Base-by-base conservation (phyloP, 345 rosid species). In the Hevea brasiliensis region DNA sequence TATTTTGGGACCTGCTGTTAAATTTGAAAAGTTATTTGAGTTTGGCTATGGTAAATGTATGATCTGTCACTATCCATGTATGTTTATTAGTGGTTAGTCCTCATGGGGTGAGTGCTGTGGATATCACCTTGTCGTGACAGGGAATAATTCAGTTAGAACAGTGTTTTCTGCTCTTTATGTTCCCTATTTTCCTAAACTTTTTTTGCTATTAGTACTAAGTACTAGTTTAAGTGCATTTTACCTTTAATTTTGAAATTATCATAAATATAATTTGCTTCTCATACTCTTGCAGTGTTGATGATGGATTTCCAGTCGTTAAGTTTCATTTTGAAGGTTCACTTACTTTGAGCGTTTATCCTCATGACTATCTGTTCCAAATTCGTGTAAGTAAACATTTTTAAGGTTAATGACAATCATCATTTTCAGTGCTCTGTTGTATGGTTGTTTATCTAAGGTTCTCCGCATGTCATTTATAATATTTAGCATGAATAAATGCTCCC, bases 241-340 rank as follows among this genome's bases (percentile, higher is more conserved):
- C 3, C 47, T 27, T 7, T 32, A 23, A 66, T n/a, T 51, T 45
- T 29, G n/a, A n/a, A n/a, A n/a, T 21, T 32, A 20, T 15, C 21
- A 27, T 26, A 5, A 42, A 54, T 27, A 6, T 45, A 23, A 53
- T 65, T 53, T 61, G 17, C 70, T 61, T 29, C 63, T 20, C 74
- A 35, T 68, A 12, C 72, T 76, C 68, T 72, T 77, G 79, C 94
- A 93, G 98, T 6, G 76, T 85, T 23, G 89, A 91, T 70, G 79
- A 84, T 67, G 88, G 80, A 53, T 94, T 94, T 82, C 92, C 98
- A 1, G 71, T 77, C 0, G 93, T 92, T 40, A 87, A 75, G 68
- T 90, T 92, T 74, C 79, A 77, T 56, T 92, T 94, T 67, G 81
- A 84, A 61, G 88, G 73, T 67, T 89, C 92, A 27, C 91, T 94